Evolutionary conservation across 2,329 filamentous ascomycete species (phyloP), one percentile per base, ranked within the genome.

Genomic region (Talaromyces sp.): DNA sequence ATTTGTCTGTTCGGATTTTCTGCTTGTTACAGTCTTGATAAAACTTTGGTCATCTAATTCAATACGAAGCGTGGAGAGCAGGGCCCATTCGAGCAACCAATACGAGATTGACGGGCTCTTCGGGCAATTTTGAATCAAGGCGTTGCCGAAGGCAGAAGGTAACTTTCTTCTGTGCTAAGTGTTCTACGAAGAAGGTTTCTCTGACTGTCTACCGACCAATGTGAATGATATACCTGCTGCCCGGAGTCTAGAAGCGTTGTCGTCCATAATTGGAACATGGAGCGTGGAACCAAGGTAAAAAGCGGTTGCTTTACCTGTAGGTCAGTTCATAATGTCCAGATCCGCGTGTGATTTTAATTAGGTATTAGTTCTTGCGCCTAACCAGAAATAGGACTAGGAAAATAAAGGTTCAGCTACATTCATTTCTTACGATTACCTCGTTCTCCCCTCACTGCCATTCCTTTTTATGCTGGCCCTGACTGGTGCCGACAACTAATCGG

Each of bases 231-330:
- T 5, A 11, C 11, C 25, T 17, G 4, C 13, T 27, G n/a, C 10
- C n/a, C 3, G 13, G 36, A n/a, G 17, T 11, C 19, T 15, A n/a
- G 7, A 36, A 56, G n/a, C 11, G 53, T 29, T 36, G 38, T 31
- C 27, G 54, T 22, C 43, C 27, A 19, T 15, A 25, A 38, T 17
- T n/a, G 43, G 19, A 54, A 40, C 47, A 22, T 54, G 45, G 19
- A 49, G 58, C n/a, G 63, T 47, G 49, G 38, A 58, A 58, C 25
- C 34, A 65, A 65, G 63, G n/a, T 53, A 38, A 65, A 65, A 49
- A 61, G 58, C 7, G 63, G 58, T 22, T 65, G 63, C 54, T 13
- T 19, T 40, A 65, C 63, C 17, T 65, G 63, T 38, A 65, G 63
- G 63, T 65, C 27, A 65, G 63, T 61, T 22, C 11, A 27, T 40